Evolutionary conservation across 1,139 yeast genomes (phyloP), one percentile per base, ranked within the genome.

Genomic region (Nakaseomyces delphensis): DNA sequence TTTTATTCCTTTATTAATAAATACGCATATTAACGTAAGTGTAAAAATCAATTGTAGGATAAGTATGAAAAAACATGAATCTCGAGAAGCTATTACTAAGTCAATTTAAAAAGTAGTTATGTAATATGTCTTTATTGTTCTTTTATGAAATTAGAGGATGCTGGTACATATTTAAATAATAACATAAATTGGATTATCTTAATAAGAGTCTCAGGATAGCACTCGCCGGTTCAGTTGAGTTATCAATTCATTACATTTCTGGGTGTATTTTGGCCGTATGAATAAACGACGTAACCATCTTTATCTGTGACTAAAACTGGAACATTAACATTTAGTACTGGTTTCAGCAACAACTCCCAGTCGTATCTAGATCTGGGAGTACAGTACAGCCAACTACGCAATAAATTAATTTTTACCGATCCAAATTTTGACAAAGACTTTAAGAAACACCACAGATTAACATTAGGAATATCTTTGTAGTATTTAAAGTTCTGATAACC

Each of bases 331-430:
- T 63, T 58, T 23, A 66, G 53, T n/a, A 66, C 62, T 0, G 67
- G 66, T 11, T 48, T 45, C 4, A 66, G 40, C 9, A 66, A 45
- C 6, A 53, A 36, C 30, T 60, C 65, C 70, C 69, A 66, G 43
- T 65, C 69, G 25, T 55, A 50, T 40, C 63, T 56, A 1, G 59
- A 53, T 46, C 69, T 55, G 28, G 62, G 56, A 9, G 67, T 65
- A 44, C 67, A 66, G 27, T 62, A 53, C 19, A 57, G 49, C 56
- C 63, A 64, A 41, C 56, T 61, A 44, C 63, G 59, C 28, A 65
- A 44, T 62, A 64, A 52, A 6, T 59, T 52, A 27, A 66, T 64
- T 40, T 61, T 64, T 4, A 65, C 62, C 6, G 63, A 53, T 23
- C 52, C 48, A 41, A 59, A 65, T 11, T 46, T 52, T 1, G 60